A percentile compares a stretch with the other conserved stretches of the same genome.
Evolutionary conservation across 305 asterid genomes (phyloP).

Genomic region (Coffea humblotiana): DNA sequence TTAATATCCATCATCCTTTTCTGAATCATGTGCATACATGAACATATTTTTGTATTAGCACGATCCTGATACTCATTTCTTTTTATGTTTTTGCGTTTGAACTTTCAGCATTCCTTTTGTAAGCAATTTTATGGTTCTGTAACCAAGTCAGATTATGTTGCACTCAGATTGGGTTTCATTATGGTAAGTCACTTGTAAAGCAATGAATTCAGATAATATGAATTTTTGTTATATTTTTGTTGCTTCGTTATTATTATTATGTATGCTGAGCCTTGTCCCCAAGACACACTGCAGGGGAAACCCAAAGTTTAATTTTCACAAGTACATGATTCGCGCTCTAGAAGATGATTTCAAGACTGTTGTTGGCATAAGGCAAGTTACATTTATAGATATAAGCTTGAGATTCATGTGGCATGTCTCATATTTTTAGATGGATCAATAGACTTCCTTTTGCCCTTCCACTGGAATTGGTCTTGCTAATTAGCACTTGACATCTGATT

Average conservation of each 20-base stretch:
- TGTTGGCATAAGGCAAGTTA: slow-evolving; percentile 86
- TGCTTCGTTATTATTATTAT: slow-evolving; percentile 6
- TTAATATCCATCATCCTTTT: neutral
- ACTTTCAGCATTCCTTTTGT: slow-evolving; percentile 73
- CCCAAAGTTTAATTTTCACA: slow-evolving; percentile 92
- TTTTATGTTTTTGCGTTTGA: slow-evolving; percentile 15
- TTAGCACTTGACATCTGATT: slow-evolving; percentile 23
- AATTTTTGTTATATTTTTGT: slow-evolving; percentile 15
- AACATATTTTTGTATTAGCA: neutral
- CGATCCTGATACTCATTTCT: slow-evolving; percentile 3
- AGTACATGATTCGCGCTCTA: slow-evolving; percentile 90
- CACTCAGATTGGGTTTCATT: slow-evolving; percentile 91
- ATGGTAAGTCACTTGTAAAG: slow-evolving; percentile 43
- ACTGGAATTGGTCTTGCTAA: slow-evolving; percentile 15
- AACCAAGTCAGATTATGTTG: slow-evolving; percentile 81
- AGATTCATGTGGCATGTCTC: slow-evolving; percentile 8
- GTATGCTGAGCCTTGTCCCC: slow-evolving; percentile 24
- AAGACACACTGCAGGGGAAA: slow-evolving; percentile 89
- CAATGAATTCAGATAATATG: neutral
- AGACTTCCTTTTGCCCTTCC: slow-evolving; percentile 10
- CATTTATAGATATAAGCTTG: slow-evolving; percentile 10
- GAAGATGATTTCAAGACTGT: slow-evolving; percentile 86
- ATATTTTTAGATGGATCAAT: neutral
- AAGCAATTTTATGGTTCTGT: slow-evolving; percentile 96
- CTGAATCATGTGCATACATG: too few relatives aligned